Conservation (phyloP, 345 rosid genomes). For the Aquilaria sinensis region DNA sequence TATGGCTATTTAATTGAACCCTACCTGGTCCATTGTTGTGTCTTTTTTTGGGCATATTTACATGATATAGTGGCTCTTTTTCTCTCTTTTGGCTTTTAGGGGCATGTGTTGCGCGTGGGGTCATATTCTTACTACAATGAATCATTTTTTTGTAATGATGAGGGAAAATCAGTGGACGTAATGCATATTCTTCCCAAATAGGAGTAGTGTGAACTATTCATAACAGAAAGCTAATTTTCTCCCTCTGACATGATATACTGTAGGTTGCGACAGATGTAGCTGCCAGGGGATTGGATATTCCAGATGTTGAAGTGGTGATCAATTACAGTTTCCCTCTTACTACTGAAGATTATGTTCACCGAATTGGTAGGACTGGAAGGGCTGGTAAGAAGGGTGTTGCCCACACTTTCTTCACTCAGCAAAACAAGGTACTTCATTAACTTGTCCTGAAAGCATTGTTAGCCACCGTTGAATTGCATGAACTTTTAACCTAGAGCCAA, state of each 20-base stretch:
- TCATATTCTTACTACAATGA: too few species aligned
- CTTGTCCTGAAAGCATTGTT: neutral
- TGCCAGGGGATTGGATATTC: slow-evolving; percentile 93
- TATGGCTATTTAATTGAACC: too few species aligned
- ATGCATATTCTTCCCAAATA: too few species aligned
- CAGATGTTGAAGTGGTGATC: slow-evolving; percentile 93
- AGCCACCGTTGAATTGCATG: too few species aligned
- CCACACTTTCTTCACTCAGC: slow-evolving; percentile 86
- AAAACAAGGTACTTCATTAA: slow-evolving; percentile 54
- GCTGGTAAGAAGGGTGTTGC: slow-evolving; percentile 98
- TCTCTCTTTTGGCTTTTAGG: neutral
- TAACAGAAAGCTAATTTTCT: slow-evolving; percentile 8
- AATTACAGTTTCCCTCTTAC: slow-evolving; percentile 93
- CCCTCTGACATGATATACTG: slow-evolving; percentile 5
- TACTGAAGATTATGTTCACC: slow-evolving; percentile 90
- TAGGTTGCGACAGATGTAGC: slow-evolving; percentile 99
- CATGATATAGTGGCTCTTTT: too few species aligned
- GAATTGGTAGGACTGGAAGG: slow-evolving; percentile 95
- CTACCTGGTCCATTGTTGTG: too few species aligned
- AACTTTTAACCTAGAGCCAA: too few species aligned
- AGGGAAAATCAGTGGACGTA: too few species aligned
- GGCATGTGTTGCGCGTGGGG: neutral
- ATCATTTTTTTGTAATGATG: too few species aligned
- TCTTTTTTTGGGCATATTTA: too few species aligned
- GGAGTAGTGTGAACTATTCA: too few species aligned